phyloP scores from a whole-genome alignment of 169 alveolate species.

The Plasmodium coatneyi region DNA sequence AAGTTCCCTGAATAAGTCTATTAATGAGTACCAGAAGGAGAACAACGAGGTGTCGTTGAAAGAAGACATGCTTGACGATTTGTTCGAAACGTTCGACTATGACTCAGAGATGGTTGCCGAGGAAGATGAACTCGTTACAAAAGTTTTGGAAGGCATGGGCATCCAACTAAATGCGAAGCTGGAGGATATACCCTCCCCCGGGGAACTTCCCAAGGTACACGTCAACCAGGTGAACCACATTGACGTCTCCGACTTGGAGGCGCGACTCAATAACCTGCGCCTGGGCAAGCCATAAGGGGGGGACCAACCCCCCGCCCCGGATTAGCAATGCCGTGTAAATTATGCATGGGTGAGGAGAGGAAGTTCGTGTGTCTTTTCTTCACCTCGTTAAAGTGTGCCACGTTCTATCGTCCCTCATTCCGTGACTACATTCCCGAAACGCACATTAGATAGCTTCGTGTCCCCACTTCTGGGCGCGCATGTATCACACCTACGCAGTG shows the following conservation, averaged over 20 bases:
- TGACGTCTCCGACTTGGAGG: background rate
- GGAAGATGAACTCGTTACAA: constrained; percentile 43
- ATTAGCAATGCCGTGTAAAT: background rate
- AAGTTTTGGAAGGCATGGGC: constrained; percentile 44
- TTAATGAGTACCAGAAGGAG: constrained; percentile 36
- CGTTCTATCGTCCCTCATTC: background rate
- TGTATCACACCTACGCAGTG: background rate
- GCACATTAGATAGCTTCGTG: background rate
- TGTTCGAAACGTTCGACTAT: constrained; percentile 44
- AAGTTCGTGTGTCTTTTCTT: background rate
- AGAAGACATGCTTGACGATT: constrained; percentile 58
- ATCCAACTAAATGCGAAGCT: constrained; percentile 28
- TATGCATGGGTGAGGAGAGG: background rate
- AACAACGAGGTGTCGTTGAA: constrained; percentile 37
- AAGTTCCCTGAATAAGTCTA: constrained; percentile 26
- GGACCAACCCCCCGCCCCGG: background rate
- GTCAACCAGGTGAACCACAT: background rate
- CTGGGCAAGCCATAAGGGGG: background rate
- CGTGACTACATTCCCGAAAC: background rate
- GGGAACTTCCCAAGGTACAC: background rate
- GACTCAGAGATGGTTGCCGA: constrained; percentile 45
- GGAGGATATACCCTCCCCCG: constrained; percentile 22
- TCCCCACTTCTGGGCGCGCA: background rate
- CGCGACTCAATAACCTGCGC: constrained; percentile 27
- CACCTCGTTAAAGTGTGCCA: background rate